phyloP scores from a whole-genome alignment of 495 filamentous ascomycete genomes.

The Daldinia grandis region DNA sequence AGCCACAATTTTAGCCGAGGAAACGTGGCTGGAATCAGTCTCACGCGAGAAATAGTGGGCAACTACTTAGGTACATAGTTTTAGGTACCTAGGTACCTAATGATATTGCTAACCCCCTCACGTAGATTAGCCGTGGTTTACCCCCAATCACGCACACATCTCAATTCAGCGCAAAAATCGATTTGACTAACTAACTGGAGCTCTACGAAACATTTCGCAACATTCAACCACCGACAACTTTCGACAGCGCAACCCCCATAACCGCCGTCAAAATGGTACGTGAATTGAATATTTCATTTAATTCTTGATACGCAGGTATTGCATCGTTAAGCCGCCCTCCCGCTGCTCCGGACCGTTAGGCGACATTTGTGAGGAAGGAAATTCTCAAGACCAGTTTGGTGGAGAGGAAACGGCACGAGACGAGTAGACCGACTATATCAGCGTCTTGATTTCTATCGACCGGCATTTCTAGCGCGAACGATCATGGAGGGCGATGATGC shows the following conservation, averaged over 20 bases:
- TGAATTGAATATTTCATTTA: slow-evolving; percentile 16
- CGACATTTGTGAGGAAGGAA: slow-evolving; percentile 11
- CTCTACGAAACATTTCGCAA: slow-evolving; percentile 25
- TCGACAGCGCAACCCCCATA: slow-evolving; percentile 26
- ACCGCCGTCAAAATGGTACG: slow-evolving; percentile 43
- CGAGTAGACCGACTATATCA: slow-evolving; percentile 1
- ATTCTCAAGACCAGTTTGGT: not conserved
- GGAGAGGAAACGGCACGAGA: slow-evolving; percentile 15
- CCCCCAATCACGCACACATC: slow-evolving; percentile 39
- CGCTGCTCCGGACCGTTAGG: not conserved
- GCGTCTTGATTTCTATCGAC: not conserved
- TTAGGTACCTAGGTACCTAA: not conserved
- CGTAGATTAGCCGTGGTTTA: slow-evolving; percentile 36
- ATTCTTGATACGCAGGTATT: slow-evolving; percentile 6
- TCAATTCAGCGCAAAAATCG: slow-evolving; percentile 38
- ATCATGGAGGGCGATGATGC: not conserved
- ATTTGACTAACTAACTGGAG: slow-evolving; percentile 16
- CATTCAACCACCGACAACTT: slow-evolving; percentile 34
- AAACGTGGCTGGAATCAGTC: not conserved
- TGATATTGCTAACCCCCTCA: not conserved
- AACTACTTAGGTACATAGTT: too few relatives aligned
- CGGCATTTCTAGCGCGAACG: not conserved
- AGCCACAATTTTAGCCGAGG: not conserved
- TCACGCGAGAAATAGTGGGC: not conserved
- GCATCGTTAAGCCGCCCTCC: not conserved